Evolutionary conservation across 2,329 filamentous ascomycete genomes (phyloP).

Genomic region (Talaromyces sp.): DNA sequence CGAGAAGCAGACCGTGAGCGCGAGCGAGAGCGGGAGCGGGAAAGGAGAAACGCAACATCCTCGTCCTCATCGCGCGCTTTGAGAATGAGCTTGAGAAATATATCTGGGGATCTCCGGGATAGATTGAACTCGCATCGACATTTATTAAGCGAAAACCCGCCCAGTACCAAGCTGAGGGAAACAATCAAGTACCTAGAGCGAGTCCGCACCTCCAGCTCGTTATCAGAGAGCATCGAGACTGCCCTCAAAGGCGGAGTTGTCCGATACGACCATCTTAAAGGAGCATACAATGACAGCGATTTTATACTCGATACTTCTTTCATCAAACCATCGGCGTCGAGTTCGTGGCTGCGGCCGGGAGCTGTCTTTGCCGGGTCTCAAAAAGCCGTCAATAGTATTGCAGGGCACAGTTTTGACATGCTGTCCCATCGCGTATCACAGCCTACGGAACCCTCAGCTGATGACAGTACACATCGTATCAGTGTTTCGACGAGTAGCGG

Average conservation of each 20-base stretch:
- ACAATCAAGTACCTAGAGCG: slow-evolving; percentile 61
- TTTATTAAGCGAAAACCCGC: slow-evolving; percentile 33
- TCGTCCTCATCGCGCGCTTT: slow-evolving; percentile 28
- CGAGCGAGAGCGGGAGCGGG: slow-evolving; percentile 21
- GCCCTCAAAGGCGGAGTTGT: slow-evolving; percentile 55
- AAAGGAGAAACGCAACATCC: slow-evolving; percentile 21
- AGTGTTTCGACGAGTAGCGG: slow-evolving; percentile 38
- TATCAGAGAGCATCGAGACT: slow-evolving; percentile 53
- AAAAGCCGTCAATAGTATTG: slow-evolving; percentile 47
- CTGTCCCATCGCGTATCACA: slow-evolving; percentile 29
- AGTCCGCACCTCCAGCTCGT: slow-evolving; percentile 52
- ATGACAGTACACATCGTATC: slow-evolving; percentile 31
- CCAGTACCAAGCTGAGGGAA: slow-evolving; percentile 49
- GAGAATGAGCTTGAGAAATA: slow-evolving; percentile 29
- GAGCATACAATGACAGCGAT: slow-evolving; percentile 50
- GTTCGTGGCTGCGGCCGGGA: slow-evolving; percentile 62
- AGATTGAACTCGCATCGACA: slow-evolving; percentile 37
- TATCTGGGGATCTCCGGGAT: slow-evolving; percentile 36
- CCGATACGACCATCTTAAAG: slow-evolving; percentile 49
- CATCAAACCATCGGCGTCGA: slow-evolving; percentile 51
- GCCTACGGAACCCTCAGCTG: slow-evolving; percentile 32
- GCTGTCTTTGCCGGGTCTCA: slow-evolving; percentile 61
- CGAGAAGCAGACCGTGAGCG: slow-evolving; percentile 13
- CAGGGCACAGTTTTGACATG: slow-evolving; percentile 16
- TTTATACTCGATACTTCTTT: slow-evolving; percentile 56